These are phyloP conservation scores for Lathyrus tuberosus DNA, from an alignment of 306 rosid species.

Conservation along the genomic window DNA sequence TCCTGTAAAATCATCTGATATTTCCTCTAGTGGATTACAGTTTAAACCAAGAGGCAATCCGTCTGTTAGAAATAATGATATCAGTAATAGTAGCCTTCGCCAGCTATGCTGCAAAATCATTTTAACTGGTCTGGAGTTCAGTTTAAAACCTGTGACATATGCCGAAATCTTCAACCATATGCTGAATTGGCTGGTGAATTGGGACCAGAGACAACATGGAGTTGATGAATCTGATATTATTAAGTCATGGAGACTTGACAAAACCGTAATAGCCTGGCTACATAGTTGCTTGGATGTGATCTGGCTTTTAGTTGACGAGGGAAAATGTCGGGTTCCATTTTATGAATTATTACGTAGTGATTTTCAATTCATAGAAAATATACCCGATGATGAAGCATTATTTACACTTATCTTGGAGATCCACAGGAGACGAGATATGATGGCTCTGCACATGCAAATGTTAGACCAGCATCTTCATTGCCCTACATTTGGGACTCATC, in stretches of 20 bases:
- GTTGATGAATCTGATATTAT: conserved; percentile 63
- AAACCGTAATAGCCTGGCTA: conserved; percentile 85
- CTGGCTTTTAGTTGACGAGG: conserved; percentile 95
- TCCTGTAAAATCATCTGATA: conserved; percentile 84
- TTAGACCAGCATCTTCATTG: conserved; percentile 97
- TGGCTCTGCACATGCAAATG: conserved; percentile 99
- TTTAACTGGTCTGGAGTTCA: conserved; percentile 76
- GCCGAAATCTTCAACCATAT: conserved; percentile 81
- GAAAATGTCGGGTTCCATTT: conserved; percentile 91
- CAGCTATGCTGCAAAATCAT: conserved; percentile 96
- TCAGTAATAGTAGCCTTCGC: conserved; percentile 90
- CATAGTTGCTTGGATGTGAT: conserved; percentile 98
- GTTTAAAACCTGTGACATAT: conserved; percentile 81
- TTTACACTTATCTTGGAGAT: conserved; percentile 95
- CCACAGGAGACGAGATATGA: conserved; percentile 96
- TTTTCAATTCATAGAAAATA: conserved; percentile 90
- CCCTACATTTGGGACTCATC: conserved; percentile 93
- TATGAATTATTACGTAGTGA: conserved; percentile 91
- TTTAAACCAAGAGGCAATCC: conserved; percentile 57
- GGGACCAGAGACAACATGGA: conserved; percentile 88
- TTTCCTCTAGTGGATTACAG: conserved; percentile 58
- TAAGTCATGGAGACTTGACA: conserved; percentile 82
- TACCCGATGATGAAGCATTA: conserved; percentile 91
- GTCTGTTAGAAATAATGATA: conserved; percentile 72
- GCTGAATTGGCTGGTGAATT: conserved; percentile 95